Evolutionary conservation across 306 rosid genomes (phyloP).

Genomic region (Cicer yamashitae): DNA sequence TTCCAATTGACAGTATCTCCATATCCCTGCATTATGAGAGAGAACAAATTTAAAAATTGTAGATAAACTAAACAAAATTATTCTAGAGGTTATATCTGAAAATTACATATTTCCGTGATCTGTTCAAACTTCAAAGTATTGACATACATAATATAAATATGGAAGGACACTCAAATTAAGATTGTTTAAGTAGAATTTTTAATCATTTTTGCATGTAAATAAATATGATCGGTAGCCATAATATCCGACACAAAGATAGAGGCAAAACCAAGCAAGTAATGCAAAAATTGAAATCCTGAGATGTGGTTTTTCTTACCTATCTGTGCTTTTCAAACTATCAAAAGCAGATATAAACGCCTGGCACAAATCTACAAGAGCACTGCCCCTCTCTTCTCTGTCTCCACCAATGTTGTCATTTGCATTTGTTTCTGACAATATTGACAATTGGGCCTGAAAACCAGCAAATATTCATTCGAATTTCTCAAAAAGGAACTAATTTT

Average conservation of each 20-base stretch:
- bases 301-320: slow-evolving; percentile 63
- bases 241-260: slow-evolving; percentile 18
- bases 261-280: slow-evolving; percentile 11
- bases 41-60: slow-evolving; percentile 22
- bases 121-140: neutral
- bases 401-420: slow-evolving; percentile 37
- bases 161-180: slow-evolving; percentile 24
- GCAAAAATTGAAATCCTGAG: slow-evolving; percentile 28
- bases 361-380: slow-evolving; percentile 61
- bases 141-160: neutral
- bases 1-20: slow-evolving; percentile 64
- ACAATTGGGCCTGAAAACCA: slow-evolving; percentile 71
- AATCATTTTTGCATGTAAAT: neutral
- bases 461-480: slow-evolving; percentile 28
- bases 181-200: slow-evolving; percentile 14
- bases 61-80: slow-evolving; percentile 16
- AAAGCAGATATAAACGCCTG: slow-evolving; percentile 66
- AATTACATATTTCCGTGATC: slow-evolving; percentile 11
- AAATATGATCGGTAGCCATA: neutral
- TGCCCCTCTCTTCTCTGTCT: slow-evolving; percentile 41
- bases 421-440: slow-evolving; percentile 48
- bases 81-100: neutral
- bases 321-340: slow-evolving; percentile 57
- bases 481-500: slow-evolving; percentile 3
- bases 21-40: slow-evolving; percentile 56